phyloP scores from a whole-genome alignment of 495 filamentous ascomycete species.

The Terfezia boudieri region DNA sequence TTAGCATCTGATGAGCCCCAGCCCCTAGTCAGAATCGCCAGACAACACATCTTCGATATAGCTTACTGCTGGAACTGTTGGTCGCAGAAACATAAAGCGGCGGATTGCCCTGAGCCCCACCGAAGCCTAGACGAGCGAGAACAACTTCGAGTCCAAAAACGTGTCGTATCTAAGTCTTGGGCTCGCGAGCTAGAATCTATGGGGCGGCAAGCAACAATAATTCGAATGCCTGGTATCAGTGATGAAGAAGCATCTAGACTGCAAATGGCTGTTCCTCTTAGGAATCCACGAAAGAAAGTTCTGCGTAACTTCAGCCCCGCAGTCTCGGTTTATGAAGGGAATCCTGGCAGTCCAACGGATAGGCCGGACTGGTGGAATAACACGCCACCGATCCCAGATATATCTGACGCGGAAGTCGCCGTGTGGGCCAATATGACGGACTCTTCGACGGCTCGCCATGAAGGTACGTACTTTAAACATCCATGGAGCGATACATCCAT shows the following conservation, averaged over 20 bases:
- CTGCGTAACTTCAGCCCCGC: no score
- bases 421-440: neutral
- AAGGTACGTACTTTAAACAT: neutral
- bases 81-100: neutral
- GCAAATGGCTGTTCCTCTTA: neutral
- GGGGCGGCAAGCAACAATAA: neutral
- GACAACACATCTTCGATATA: neutral
- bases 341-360: no score
- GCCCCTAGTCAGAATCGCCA: neutral
- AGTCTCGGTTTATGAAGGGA: no score
- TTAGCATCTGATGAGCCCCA: neutral
- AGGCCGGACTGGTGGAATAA: neutral
- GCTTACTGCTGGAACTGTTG: neutral
- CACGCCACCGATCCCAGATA: neutral
- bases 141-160: neutral
- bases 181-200: neutral
- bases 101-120: neutral
- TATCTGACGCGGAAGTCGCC: neutral
- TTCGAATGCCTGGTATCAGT: neutral
- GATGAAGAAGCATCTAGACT: neutral
- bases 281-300: neutral
- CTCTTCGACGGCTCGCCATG: neutral
- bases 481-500: neutral
- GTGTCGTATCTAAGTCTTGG: neutral
- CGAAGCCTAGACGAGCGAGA: neutral